Evolutionary conservation across 2,329 filamentous ascomycete species (phyloP).

Genomic region (Amylocarpus encephaloides): DNA sequence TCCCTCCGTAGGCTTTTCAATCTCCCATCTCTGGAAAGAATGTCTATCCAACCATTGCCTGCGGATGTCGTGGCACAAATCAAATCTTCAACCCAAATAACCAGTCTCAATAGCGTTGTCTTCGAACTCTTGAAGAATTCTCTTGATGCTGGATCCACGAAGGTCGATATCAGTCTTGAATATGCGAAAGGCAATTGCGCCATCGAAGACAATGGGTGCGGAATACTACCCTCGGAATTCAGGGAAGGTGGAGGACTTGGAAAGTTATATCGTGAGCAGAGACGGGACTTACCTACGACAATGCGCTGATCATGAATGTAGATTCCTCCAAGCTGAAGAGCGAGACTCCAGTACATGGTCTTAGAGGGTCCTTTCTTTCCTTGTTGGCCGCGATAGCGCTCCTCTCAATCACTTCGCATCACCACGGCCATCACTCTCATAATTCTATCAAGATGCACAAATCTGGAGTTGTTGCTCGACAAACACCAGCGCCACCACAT

Average conservation of each 20-base stretch:
- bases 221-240: constrained; percentile 72
- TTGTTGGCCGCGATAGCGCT: constrained; percentile 72
- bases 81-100: constrained; percentile 76
- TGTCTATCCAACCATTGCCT: constrained; percentile 64
- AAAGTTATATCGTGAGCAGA: constrained; percentile 61
- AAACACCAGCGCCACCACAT: constrained; percentile 53
- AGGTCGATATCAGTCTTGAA: constrained; percentile 65
- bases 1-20: background rate
- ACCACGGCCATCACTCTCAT: constrained; percentile 51
- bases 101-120: constrained; percentile 64
- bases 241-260: constrained; percentile 61
- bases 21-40: constrained; percentile 4
- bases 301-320: constrained; percentile 33
- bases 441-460: constrained; percentile 66
- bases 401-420: constrained; percentile 68
- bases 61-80: constrained; percentile 68
- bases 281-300: constrained; percentile 4
- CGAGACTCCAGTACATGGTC: constrained; percentile 50
- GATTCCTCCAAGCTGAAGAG: constrained; percentile 70
- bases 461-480: constrained; percentile 56
- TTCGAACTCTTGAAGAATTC: constrained; percentile 74
- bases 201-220: constrained; percentile 78
- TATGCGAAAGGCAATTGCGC: constrained; percentile 68
- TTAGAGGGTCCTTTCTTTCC: constrained; percentile 68
- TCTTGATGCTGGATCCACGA: constrained; percentile 69